Evolutionary conservation across 1,139 yeast genomes (phyloP).

Genomic region (Pichia sp.): DNA sequence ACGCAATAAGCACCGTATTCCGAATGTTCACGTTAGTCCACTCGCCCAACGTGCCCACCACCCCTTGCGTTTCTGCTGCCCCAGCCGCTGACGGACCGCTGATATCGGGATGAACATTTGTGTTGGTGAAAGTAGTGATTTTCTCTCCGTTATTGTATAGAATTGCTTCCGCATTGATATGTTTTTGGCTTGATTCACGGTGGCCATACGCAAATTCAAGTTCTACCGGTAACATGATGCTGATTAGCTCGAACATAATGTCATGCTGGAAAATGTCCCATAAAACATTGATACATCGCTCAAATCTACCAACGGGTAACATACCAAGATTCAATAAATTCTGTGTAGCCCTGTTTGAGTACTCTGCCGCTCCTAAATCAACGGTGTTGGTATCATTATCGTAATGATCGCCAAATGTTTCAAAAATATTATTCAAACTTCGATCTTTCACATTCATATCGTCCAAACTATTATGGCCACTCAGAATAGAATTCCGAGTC

Average conservation of each 20-base stretch:
- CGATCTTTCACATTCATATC: slow-evolving; percentile 1
- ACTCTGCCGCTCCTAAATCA: background rate
- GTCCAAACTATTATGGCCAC: slow-evolving; percentile 1
- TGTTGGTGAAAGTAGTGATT: slow-evolving; percentile 12
- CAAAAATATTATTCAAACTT: background rate
- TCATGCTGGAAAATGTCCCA: slow-evolving; percentile 54
- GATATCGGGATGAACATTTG: slow-evolving; percentile 13
- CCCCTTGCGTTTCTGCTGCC: background rate
- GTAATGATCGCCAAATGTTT: background rate
- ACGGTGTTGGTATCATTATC: background rate
- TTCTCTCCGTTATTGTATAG: slow-evolving; percentile 10
- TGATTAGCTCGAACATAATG: slow-evolving; percentile 50
- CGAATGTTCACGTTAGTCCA: slow-evolving; percentile 17
- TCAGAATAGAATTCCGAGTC: slow-evolving; percentile 2
- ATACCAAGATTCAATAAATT: slow-evolving; percentile 6
- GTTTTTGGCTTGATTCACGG: slow-evolving; percentile 6
- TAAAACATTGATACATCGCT: slow-evolving; percentile 31
- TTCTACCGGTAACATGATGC: slow-evolving; percentile 55
- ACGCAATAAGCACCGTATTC: slow-evolving; percentile 31
- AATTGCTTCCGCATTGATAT: slow-evolving; percentile 9
- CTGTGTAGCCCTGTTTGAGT: background rate
- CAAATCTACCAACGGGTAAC: slow-evolving; percentile 20
- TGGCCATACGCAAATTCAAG: slow-evolving; percentile 29
- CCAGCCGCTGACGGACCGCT: slow-evolving; percentile 2
- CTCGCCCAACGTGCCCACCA: slow-evolving; percentile 14